Conservation (phyloP, 2,329 filamentous ascomycete genomes). For the Alternaria triticina region DNA sequence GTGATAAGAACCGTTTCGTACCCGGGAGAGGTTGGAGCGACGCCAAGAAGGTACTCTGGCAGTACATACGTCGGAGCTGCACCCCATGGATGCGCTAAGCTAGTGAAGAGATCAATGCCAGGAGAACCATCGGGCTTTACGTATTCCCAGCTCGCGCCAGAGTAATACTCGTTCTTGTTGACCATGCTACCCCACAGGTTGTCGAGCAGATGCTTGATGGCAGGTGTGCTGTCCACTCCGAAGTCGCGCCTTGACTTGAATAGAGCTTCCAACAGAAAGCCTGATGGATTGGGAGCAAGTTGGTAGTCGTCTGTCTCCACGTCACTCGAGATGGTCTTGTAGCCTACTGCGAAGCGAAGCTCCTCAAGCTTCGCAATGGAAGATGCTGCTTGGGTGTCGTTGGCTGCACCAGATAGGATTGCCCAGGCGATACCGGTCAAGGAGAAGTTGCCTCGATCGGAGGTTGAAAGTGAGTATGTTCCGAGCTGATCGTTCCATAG, state of each 20-base stretch:
- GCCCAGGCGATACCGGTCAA: slow-evolving; percentile 43
- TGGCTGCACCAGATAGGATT: slow-evolving; percentile 45
- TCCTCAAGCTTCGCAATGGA: slow-evolving; percentile 38
- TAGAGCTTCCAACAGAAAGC: slow-evolving; percentile 52
- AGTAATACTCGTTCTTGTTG: slow-evolving; percentile 41
- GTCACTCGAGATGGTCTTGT: slow-evolving; percentile 9
- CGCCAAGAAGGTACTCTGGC: slow-evolving; percentile 24
- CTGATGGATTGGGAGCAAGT: slow-evolving; percentile 54
- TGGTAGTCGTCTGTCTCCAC: slow-evolving; percentile 18
- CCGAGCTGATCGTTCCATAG: slow-evolving; percentile 45
- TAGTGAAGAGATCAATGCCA: slow-evolving; percentile 53
- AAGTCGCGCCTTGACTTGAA: slow-evolving; percentile 30
- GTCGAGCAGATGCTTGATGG: slow-evolving; percentile 42
- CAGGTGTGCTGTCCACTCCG: slow-evolving; percentile 4
- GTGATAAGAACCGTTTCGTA: slow-evolving; percentile 12
- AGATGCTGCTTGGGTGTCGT: slow-evolving; percentile 34
- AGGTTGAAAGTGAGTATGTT: slow-evolving; percentile 39
- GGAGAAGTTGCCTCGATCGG: slow-evolving; percentile 39
- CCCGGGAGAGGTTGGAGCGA: slow-evolving; percentile 11
- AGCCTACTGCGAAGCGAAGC: neutral
- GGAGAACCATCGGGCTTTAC: slow-evolving; percentile 49
- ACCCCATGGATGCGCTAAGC: slow-evolving; percentile 54
- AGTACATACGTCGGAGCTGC: slow-evolving; percentile 55
- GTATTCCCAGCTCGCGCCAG: slow-evolving; percentile 57
- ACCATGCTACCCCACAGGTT: slow-evolving; percentile 54